A percentile compares a stretch with the other conserved stretches of the same genome.
phyloP scores from a whole-genome alignment of 2,329 filamentous ascomycete species.

The Colletotrichum theobromicola region DNA sequence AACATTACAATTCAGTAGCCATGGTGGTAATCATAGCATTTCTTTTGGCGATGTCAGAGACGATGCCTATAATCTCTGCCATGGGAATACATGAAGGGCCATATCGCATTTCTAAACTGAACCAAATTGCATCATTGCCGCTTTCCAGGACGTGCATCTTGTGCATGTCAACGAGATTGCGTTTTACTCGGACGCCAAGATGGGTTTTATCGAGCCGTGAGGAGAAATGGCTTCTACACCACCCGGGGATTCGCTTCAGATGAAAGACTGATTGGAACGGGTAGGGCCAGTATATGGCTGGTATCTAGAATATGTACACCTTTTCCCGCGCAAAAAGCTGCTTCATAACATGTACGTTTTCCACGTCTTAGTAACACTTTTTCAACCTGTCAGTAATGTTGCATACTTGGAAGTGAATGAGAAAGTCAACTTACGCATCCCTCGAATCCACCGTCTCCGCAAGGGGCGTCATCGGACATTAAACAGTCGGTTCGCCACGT shows the following conservation, averaged over 20 bases:
- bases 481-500: background rate
- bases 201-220: no score
- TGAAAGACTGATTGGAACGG: background rate
- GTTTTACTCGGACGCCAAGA: no score
- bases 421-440: background rate
- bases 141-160: no score
- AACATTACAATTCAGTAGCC: no score
- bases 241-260: background rate
- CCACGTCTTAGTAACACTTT: background rate
- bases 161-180: no score
- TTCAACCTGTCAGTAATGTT: background rate
- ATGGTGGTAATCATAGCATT: no score
- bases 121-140: no score
- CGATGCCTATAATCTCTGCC: no score
- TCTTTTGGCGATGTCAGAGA: no score
- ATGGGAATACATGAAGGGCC: no score
- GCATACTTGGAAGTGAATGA: accelerated
- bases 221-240: background rate
- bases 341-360: background rate
- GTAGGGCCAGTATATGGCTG: background rate
- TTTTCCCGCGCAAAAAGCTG: background rate
- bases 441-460: background rate
- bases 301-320: background rate
- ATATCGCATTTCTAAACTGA: no score
- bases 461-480: background rate